Percentiles rank a stretch among this genome's conserved stretches.
phyloP scores from a whole-genome alignment of 495 filamentous ascomycete species.

The Hypoxylon crocopeplum region DNA sequence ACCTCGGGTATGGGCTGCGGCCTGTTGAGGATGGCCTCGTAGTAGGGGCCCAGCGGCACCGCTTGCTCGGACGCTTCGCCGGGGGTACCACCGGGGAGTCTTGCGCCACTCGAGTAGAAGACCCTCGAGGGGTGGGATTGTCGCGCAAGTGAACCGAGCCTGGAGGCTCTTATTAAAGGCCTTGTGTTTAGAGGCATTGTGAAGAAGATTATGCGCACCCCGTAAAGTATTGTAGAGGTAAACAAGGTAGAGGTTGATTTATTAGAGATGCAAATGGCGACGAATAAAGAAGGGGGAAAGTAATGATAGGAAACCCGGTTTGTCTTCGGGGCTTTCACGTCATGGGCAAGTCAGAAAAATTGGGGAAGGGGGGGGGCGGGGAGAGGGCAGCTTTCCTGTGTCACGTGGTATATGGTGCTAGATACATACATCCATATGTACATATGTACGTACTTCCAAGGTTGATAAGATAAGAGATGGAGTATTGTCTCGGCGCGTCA shows the following conservation, averaged over 20 bases:
- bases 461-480: slow-evolving; percentile 31
- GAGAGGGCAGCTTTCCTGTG: not conserved
- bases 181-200: slow-evolving; percentile 36
- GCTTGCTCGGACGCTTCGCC: slow-evolving; percentile 32
- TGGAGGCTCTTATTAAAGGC: slow-evolving; percentile 36
- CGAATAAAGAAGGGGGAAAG: slow-evolving; percentile 10
- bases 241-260: not conserved
- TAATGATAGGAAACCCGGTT: slow-evolving; percentile 7
- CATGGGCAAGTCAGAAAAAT: slow-evolving; percentile 28
- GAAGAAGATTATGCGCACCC: not conserved
- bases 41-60: slow-evolving; percentile 41
- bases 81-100: slow-evolving; percentile 35
- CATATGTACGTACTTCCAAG: too few relatives aligned
- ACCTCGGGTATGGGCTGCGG: slow-evolving; percentile 45
- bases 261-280: not conserved
- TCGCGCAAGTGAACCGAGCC: slow-evolving; percentile 32
- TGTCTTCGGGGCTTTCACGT: slow-evolving; percentile 24
- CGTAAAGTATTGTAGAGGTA: not conserved
- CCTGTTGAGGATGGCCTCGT: slow-evolving; percentile 54
- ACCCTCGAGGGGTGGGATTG: slow-evolving; percentile 23
- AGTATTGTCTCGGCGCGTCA: slow-evolving; percentile 8
- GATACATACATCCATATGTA: too few relatives aligned
- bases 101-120: slow-evolving; percentile 30
- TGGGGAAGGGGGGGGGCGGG: not conserved
- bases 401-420: slow-evolving; percentile 15